Base-by-base conservation (phyloP, 1,284 basidiomycete species). In the Pascua sp. region DNA sequence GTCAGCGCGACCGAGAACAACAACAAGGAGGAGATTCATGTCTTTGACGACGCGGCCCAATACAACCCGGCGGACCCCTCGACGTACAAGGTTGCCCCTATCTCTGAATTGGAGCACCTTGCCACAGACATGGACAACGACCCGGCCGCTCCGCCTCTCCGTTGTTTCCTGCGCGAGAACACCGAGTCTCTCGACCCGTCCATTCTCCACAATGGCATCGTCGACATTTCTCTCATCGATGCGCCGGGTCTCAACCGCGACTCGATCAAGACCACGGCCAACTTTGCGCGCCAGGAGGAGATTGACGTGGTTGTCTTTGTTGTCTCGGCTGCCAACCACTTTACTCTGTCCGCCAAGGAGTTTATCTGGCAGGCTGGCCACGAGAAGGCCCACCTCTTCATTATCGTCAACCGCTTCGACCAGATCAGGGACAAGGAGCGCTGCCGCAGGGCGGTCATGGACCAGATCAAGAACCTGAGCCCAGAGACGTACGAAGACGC, bases 271-370 rank as follows among this genome's bases (percentile, higher is more conserved):
- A 99, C 96, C 0, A 99, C 95, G 2, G 91, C 92, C 9, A 81
- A 98, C 48, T 98, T 98, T 71, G 86, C 94, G 16, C 90, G 92
- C 39, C 95, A 98, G 76, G 91, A 96, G 75, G 93, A 98, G 78
- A 98, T 99, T 55, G 96, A 99, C 72, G 95, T 99, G 36, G 86
- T 99, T 56, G 94, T 99, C 54, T 99, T 98, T 75, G 93, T 98
- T 63, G 93, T 98, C 49, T 93, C 90, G 1, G 93, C 96, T 8
- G 95, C 98, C 79, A 98, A 98, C 77, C 95, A 98, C 81, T 97
- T 99, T 74, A 99, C 96, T 0, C 83, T 97, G 8, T 95, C 91
- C 0, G 90, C 92, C 10, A 91, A 90, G 71, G 94, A 98, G 77
- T 98, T 99, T 81, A 83, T 99, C 46, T 85, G 82, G 81, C 92